phyloP scores from a whole-genome alignment of 2,329 filamentous ascomycete species.

The Triangularia setosa region DNA sequence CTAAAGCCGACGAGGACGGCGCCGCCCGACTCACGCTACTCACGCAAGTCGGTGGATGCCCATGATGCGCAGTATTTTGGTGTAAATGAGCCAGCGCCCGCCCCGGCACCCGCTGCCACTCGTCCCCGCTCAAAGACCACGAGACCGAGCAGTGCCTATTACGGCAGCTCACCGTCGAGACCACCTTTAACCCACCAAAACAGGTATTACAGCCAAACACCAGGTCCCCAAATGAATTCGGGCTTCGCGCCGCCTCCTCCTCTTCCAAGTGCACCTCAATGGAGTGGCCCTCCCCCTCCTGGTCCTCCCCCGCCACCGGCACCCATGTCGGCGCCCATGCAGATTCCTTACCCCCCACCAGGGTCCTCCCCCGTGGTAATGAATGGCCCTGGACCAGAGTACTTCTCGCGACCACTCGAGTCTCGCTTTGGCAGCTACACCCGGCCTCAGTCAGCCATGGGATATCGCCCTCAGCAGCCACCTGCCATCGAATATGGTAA shows the following conservation, averaged over 20 bases:
- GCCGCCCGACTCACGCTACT: slow-evolving; percentile 26
- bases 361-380: slow-evolving; percentile 18
- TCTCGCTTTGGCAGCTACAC: slow-evolving; percentile 22
- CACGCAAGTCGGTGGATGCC: neutral
- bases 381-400: slow-evolving; percentile 22
- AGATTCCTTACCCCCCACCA: slow-evolving; percentile 15
- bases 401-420: slow-evolving; percentile 24
- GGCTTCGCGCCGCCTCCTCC: slow-evolving; percentile 27
- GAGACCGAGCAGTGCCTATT: slow-evolving; percentile 35
- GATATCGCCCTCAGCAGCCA: slow-evolving; percentile 28
- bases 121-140: slow-evolving; percentile 40
- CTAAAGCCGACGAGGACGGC: slow-evolving; percentile 37
- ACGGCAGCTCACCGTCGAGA: slow-evolving; percentile 30
- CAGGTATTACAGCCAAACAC: slow-evolving; percentile 33
- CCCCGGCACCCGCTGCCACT: slow-evolving; percentile 25
- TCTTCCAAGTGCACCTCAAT: slow-evolving; percentile 20
- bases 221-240: slow-evolving; percentile 28
- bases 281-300: slow-evolving; percentile 16
- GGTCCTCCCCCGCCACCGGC: slow-evolving; percentile 8
- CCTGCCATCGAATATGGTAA: slow-evolving; percentile 35
- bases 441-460: slow-evolving; percentile 39
- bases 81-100: slow-evolving; percentile 30
- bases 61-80: slow-evolving; percentile 39
- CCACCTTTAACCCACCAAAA: slow-evolving; percentile 37
- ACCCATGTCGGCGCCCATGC: slow-evolving; percentile 2